These are phyloP conservation scores for Cladophialophora chaetospira DNA, from an alignment of 2,329 filamentous ascomycete genomes.

Conservation along the genomic window DNA sequence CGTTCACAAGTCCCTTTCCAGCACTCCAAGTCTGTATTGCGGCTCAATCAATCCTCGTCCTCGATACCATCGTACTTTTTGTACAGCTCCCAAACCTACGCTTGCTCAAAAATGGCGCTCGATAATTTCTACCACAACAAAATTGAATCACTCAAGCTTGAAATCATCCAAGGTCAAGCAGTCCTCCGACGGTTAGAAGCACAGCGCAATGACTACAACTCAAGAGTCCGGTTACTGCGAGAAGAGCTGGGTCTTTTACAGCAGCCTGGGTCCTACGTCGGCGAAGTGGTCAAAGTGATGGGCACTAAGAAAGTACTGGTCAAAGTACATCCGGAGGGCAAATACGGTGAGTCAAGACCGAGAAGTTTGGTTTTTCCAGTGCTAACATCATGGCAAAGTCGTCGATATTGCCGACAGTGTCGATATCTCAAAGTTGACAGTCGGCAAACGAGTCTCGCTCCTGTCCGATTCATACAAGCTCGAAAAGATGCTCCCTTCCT, in stretches of 20 bases:
- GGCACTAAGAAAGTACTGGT: conserved; percentile 98
- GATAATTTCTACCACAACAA: conserved; percentile 99
- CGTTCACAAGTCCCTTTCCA: conserved; percentile 3
- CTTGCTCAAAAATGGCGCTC: too few species aligned
- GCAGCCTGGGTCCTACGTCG: conserved; percentile 96
- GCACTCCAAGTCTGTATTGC: neutral
- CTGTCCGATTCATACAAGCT: conserved; percentile 98
- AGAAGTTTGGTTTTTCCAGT: conserved; percentile 6
- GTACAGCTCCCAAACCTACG: too few species aligned
- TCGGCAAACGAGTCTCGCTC: conserved; percentile 95
- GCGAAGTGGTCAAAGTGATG: conserved; percentile 99
- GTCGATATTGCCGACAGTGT: conserved; percentile 94
- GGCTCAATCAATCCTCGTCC: neutral
- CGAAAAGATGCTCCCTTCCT: conserved; percentile 97
- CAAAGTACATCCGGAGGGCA: conserved; percentile 98
- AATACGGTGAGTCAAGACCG: conserved; percentile 75
- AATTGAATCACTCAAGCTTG: conserved; percentile 99
- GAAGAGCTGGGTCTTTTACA: conserved; percentile 95
- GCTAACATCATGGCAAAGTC: conserved; percentile 58
- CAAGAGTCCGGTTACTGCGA: conserved; percentile 86
- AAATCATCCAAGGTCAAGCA: conserved; percentile 98
- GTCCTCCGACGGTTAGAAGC: conserved; percentile 93
- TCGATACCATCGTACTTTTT: too few species aligned
- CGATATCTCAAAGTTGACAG: conserved; percentile 91
- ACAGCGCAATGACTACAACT: conserved; percentile 99